These are phyloP conservation scores for Termitomyces sp. DNA, from an alignment of 768 basidiomycete genomes.

Conservation along the genomic window DNA sequence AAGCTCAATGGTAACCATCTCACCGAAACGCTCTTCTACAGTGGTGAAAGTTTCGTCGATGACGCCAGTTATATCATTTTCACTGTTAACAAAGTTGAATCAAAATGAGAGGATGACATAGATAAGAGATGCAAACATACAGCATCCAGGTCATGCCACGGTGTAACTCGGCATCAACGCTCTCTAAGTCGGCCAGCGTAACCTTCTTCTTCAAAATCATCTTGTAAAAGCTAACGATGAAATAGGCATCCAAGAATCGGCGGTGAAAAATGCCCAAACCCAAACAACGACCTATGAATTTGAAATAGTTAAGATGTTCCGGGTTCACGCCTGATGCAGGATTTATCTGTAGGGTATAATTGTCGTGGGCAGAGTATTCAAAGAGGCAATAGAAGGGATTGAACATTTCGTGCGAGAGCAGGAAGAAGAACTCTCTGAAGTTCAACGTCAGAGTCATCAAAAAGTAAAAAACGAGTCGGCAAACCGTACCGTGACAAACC, in stretches of 20 bases:
- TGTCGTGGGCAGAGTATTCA: conserved; percentile 99
- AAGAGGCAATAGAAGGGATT: conserved; percentile 99
- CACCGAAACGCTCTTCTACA: conserved; percentile 96
- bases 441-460: conserved; percentile 3
- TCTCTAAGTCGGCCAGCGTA: conserved; percentile 87
- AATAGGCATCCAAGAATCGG: conserved; percentile 98
- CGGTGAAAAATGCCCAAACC: conserved; percentile 98
- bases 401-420: conserved; percentile 99
- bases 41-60: conserved; percentile 98
- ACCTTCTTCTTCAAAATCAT: conserved; percentile 99
- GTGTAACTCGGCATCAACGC: conserved; percentile 92
- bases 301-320: conserved; percentile 99
- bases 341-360: conserved; percentile 99
- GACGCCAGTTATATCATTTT: conserved; percentile 97
- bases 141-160: conserved; percentile 99
- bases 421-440: conserved; percentile 97
- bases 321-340: conserved; percentile 98
- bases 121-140: conserved; percentile 41
- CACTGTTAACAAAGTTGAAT: conserved; percentile 39
- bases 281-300: conserved; percentile 95
- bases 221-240: conserved; percentile 99
- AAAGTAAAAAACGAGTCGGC: background rate
- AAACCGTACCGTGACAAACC: conserved; percentile 82
- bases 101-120: background rate
- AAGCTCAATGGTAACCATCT: conserved; percentile 95